phyloP scores from a whole-genome alignment of 495 filamentous ascomycete genomes.

The Jackrogersella minutella region DNA sequence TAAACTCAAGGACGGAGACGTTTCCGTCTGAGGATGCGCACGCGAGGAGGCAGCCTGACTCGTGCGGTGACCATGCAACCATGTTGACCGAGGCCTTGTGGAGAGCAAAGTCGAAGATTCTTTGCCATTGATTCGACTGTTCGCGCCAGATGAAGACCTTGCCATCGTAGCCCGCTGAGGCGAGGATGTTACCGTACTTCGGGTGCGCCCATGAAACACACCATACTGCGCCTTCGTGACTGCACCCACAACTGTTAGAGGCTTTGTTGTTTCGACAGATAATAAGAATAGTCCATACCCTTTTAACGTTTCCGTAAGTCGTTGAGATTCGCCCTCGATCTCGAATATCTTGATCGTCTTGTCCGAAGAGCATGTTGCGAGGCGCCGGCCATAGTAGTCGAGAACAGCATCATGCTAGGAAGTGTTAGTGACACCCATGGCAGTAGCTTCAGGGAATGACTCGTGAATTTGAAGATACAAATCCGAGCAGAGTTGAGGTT shows the following conservation, averaged over 20 bases:
- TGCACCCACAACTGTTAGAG: conserved; percentile 49
- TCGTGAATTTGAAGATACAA: neutral
- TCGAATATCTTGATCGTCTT: conserved; percentile 99
- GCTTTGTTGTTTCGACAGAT: neutral
- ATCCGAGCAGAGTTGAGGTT: neutral
- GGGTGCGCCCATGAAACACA: conserved; percentile 97
- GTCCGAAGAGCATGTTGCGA: conserved; percentile 97
- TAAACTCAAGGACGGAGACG: conserved; percentile 93
- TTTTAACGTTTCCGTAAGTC: conserved; percentile 90
- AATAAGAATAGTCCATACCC: conserved; percentile 72
- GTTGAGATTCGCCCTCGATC: conserved; percentile 92
- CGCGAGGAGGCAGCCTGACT: conserved; percentile 91
- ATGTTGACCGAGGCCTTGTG: conserved; percentile 97
- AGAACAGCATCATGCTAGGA: conserved; percentile 93
- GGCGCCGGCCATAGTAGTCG: conserved; percentile 95
- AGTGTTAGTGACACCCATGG: conserved; percentile 22
- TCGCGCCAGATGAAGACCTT: conserved; percentile 99
- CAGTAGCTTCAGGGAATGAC: neutral
- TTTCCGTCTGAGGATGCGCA: conserved; percentile 93
- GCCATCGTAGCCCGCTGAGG: conserved; percentile 92
- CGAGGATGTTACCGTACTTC: conserved; percentile 97
- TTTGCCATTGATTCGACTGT: conserved; percentile 74
- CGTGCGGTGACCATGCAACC: conserved; percentile 96
- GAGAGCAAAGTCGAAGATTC: conserved; percentile 87
- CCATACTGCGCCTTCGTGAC: conserved; percentile 96